phyloP scores from a whole-genome alignment of 1,284 basidiomycete genomes.

The Boletellus dicymbophilus region DNA sequence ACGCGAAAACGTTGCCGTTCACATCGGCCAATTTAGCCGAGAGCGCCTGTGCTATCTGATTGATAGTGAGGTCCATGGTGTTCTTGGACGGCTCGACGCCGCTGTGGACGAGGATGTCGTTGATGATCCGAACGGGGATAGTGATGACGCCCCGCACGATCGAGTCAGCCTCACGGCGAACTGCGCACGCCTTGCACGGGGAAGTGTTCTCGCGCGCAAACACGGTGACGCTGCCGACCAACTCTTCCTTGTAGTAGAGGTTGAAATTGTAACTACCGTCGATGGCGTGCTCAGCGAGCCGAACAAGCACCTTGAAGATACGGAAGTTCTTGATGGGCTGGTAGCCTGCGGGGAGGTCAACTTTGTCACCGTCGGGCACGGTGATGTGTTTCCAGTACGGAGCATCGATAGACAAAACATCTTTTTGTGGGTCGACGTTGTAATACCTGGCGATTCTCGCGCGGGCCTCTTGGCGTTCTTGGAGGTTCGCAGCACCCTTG shows the following conservation, averaged over 20 bases:
- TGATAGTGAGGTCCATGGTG: background rate
- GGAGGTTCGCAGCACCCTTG: background rate
- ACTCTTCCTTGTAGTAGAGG: background rate
- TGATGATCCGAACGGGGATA: background rate
- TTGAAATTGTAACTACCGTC: background rate
- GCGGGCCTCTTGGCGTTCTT: background rate
- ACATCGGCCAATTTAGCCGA: background rate
- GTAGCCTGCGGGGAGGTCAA: background rate
- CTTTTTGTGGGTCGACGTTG: background rate
- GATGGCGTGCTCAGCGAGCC: background rate
- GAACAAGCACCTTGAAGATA: background rate
- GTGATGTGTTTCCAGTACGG: background rate
- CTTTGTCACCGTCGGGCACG: background rate
- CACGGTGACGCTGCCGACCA: background rate
- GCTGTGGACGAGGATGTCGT: background rate
- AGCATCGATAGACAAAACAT: background rate
- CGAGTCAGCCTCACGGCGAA: background rate
- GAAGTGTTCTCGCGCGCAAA: background rate
- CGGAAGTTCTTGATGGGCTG: background rate
- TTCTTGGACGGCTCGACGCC: background rate
- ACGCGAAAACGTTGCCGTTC: background rate
- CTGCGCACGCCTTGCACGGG: background rate
- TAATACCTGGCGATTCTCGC: background rate
- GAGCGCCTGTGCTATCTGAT: background rate
- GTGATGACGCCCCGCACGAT: background rate